phyloP scores from a whole-genome alignment of 805 yeast genomes.

The Myxozyma lipomycoides region DNA sequence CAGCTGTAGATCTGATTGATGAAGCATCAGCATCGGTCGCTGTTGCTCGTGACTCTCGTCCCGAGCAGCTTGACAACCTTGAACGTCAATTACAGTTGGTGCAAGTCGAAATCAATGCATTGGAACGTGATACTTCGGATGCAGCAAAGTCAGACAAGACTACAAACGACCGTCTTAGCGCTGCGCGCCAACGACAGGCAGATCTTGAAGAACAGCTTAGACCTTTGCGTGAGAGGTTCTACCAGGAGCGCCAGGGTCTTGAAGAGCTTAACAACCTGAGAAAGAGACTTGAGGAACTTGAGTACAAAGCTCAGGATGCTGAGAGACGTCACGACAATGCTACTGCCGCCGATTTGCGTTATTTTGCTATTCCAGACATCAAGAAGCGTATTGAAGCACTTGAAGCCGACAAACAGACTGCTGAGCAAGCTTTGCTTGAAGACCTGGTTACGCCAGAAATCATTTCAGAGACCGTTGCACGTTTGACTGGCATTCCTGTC shows the following conservation, averaged over 20 bases:
- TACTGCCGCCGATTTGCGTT: conserved; percentile 91
- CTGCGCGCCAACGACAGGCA: conserved; percentile 75
- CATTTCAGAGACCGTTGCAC: conserved; percentile 94
- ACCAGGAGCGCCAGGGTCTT: conserved; percentile 84
- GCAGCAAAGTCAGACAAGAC: conserved; percentile 59
- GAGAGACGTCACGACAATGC: conserved; percentile 95
- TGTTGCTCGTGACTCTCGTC: conserved; percentile 96
- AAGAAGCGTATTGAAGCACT: conserved; percentile 67
- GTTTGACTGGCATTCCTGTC: conserved; percentile 96
- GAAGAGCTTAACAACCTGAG: conserved; percentile 85
- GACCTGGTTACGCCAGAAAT: conserved; percentile 90
- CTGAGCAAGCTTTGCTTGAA: conserved; percentile 64
- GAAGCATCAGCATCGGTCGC: conserved; percentile 97
- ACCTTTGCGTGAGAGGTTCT: conserved; percentile 81
- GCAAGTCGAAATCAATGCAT: conserved; percentile 93
- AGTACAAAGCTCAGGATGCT: conserved; percentile 89
- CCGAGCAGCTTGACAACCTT: conserved; percentile 89
- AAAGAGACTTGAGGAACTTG: conserved; percentile 86
- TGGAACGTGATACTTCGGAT: conserved; percentile 84
- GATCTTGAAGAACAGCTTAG: conserved; percentile 77
- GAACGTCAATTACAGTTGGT: conserved; percentile 89
- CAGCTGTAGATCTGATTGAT: conserved; percentile 94
- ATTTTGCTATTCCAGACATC: conserved; percentile 95
- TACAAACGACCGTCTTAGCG: conserved; percentile 78
- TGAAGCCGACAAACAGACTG: conserved; percentile 71